Base-by-base conservation (phyloP, 352 stramenopile genomes). In the Globisporangium middletonii region DNA sequence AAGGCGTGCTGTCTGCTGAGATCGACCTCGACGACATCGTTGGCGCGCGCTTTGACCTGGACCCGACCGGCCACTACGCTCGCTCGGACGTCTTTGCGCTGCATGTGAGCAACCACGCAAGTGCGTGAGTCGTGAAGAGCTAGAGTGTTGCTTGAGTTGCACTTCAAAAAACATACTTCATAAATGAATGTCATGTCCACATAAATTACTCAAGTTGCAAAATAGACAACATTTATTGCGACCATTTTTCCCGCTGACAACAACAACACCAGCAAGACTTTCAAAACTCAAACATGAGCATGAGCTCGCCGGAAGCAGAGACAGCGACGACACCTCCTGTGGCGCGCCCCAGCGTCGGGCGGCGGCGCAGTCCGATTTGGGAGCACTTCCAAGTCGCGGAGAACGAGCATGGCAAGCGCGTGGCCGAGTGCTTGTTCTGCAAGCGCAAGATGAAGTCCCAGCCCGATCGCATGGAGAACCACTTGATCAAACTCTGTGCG, bases 11-110 rank as follows among this genome's bases (percentile, higher is more conserved):
- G 11, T 56, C 58, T n/a, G 58, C 53, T 11, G 58, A 69, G 48
- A 65, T 69, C 52, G 58, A 69, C 33, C 23, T 69, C 30, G 62
- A 69, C 35, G 52, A 69, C 15, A 16, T 65, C 23, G 30, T 69
- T 16, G 58, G 58, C 19, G 62, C 43, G 42, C 62, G 62, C 46
- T 69, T 63, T 30, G 62, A 69, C 41, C 19, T 69, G 26, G 62
- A 69, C 48, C 30, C 53, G 23, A 62, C 47, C 7, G 62, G 62
- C 15, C 62, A 69, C 58, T 69, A 69, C 53, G 41, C 62, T 35
- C 58, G 62, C 53, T 57, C 57, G 16, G 62, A 69, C 37, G 38
- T 69, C 26, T 69, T 69, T 33, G 45, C 50, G 8, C 53, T 69
- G 41, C 33, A 35, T 41, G 46, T 69, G 16, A 59, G 42, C 58